Base-by-base conservation (phyloP, 148 eudicot genomes). In the Arctostaphylos glauca region DNA sequence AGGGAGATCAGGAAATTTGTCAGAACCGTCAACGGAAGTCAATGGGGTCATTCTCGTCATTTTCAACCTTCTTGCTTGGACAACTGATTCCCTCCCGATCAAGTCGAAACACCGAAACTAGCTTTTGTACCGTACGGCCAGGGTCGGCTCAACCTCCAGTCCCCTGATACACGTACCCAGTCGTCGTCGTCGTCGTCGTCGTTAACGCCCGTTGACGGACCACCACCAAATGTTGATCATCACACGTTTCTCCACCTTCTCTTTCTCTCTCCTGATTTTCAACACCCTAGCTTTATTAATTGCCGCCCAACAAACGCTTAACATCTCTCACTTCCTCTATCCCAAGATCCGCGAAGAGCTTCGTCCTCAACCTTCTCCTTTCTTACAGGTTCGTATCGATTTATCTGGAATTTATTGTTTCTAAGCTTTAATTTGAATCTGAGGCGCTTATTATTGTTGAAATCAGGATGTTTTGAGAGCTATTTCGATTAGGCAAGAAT, bases 381-480 rank as follows among this genome's bases (percentile, higher is more conserved):
- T 87, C 82, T 73, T 87, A 3, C 79, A 86, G 91, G 90, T 87
- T 8, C 2, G 71, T 68, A 6, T 49, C 19, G 3, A 46, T 38
- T 56, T 72, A 15, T 21, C 15, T 44, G 0, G 2, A 0, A 55
- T 19, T 25, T 16, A 9, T 50, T 23, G 16, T 13, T n/a, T 55
- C 21, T 2, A 6, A 8, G 5, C 14, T 53, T 64, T 56, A 19
- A 43, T 18, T 74, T 83, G 48, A 9, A 13, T 46, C 47, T 80
- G 9, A 41, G 1, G 16, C 21, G 21, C 9, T 18, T 46, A 18
- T 5, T 67, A 18, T 71, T 12, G 55, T 18, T 4, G 68, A 18
- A 74, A 67, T 59, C 81, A 92, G 94, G 92, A 86, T 83, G 90
- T 92, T 55, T 80, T 92, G 81, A 82, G 84, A 71, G 85, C 82